Evolutionary conservation across 805 yeast genomes (phyloP), one percentile per base, ranked within the genome.

Genomic region (Candida insectorum): DNA sequence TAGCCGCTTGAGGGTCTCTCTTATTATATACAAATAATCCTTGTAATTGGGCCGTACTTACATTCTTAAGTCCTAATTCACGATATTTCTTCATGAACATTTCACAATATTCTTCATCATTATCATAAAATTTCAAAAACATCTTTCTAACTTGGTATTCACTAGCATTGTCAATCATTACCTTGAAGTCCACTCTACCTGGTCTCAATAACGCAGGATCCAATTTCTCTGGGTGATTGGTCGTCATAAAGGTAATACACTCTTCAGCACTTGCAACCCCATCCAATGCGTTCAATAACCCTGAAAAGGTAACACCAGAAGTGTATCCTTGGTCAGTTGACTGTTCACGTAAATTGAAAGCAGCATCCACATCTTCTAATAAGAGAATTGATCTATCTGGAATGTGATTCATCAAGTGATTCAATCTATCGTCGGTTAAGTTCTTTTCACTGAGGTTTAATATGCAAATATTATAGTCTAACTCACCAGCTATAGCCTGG

Each of bases 261-360:
- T 93, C 97, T 53, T 93, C 98, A 2, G 97, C 95, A 18, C 96
- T 85, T 3, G 97, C 93, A 12, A 93, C 97, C 29, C 98, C 98
- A 57, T 93, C 98, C 30, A 93, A 67, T 0, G 98, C 96, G 54
- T 93, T 93, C 39, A 93, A 64, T 28, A 93, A 67, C 0, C 98
- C 98, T 36, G 96, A 85, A 52, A 93, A 93, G 2, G 98, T 93
- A 10, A 93, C 97, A 13, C 96, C 96, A 1, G 95, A 79, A 16
- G 72, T 69, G 54, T 69, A 89, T 0, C 96, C 96, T 44, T 77
- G 71, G 13, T 87, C 96, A 6, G 70, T 75, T 2, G 79, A 65
- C 51, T 86, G 95, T 22, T 75, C 75, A 51, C 98, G 73, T 48
- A 79, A 77, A 49, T 79, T 82, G 62, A 93, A 93, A 0, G 98